Base-by-base conservation (phyloP, 805 yeast species). In the Wickerhamomyces rabaulensis region DNA sequence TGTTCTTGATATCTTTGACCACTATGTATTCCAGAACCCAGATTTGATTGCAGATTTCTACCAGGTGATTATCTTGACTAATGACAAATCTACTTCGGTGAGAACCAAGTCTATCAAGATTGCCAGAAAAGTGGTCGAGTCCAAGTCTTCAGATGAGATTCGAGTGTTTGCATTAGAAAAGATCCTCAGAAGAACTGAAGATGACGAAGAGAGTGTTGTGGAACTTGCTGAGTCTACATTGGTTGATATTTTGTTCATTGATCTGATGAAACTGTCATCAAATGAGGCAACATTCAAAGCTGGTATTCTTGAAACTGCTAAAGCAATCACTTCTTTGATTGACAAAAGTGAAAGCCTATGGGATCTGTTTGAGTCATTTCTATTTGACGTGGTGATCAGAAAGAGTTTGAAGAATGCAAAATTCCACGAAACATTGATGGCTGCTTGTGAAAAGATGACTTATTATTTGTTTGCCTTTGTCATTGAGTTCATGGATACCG, bases 41-140 rank as follows among this genome's bases (percentile, higher is more conserved):
- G 72, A 68, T 3, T 58, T 74, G 26, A 67, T 76, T 19, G 70
- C 71, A 2, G 73, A 72, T 23, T 82, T 76, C 51, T 78, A 78
- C 56, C 64, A 60, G 9, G 74, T 44, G 2, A 38, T 54, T 31
- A 42, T 57, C 9, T 57, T 64, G 48, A 69, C 68, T 29, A 67
- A 64, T 45, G 94, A 88, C 55, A 75, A 73, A 7, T 85, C 92
- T 46, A 56, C 80, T 15, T 73, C 75, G 38, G 88, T 89, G 8
- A 70, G 92, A 43, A 82, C 75, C 52, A 75, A 83, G 46, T 82
- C 84, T 0, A 57, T 86, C 5, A 74, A 70, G 48, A 59, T 86
- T 9, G 70, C 79, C 26, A 70, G 65, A 29, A 66, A 61, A 8
- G 70, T 87, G 55, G 83, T 77, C 55, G 53, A 58, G 6, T 56